phyloP scores from a whole-genome alignment of 495 filamentous ascomycete genomes.

The Neurospora tetraspora region DNA sequence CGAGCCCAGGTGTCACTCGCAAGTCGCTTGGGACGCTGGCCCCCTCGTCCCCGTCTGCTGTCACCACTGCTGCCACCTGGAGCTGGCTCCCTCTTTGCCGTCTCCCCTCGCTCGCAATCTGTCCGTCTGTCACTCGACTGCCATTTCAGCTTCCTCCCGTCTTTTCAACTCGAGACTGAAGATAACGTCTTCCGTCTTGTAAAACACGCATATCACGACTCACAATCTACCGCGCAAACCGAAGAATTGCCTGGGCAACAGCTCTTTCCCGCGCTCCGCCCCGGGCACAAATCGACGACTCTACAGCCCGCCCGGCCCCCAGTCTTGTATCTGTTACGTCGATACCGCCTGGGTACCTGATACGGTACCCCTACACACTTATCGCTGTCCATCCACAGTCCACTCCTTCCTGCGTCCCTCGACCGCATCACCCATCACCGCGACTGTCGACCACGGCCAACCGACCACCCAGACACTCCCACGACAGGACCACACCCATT shows the following conservation, averaged over 20 bases:
- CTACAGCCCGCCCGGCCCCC: neutral
- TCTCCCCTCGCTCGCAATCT: too few species aligned
- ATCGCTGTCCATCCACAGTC: neutral
- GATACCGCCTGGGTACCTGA: neutral
- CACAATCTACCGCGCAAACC: neutral
- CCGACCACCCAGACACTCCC: slow-evolving; percentile 2
- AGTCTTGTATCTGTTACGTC: neutral
- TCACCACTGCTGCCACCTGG: neutral
- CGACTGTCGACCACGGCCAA: neutral
- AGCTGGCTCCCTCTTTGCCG: too few species aligned
- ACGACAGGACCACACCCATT: slow-evolving; percentile 9
- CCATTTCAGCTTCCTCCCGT: slow-evolving; percentile 1
- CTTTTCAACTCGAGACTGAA: neutral
- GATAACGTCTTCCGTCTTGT: neutral
- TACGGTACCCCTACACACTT: neutral
- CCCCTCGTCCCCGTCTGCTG: neutral
- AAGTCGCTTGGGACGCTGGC: neutral
- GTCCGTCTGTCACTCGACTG: slow-evolving; percentile 11
- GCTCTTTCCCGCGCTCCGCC: neutral
- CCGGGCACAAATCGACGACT: neutral
- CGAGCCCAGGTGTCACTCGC: slow-evolving; percentile 14
- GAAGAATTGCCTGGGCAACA: neutral
- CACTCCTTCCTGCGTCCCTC: slow-evolving; percentile 3
- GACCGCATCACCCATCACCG: slow-evolving; percentile 4
- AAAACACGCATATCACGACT: neutral